These are phyloP conservation scores for Trematosphaeria pertusa DNA, from an alignment of 2,329 filamentous ascomycete genomes.

Conservation along the genomic window DNA sequence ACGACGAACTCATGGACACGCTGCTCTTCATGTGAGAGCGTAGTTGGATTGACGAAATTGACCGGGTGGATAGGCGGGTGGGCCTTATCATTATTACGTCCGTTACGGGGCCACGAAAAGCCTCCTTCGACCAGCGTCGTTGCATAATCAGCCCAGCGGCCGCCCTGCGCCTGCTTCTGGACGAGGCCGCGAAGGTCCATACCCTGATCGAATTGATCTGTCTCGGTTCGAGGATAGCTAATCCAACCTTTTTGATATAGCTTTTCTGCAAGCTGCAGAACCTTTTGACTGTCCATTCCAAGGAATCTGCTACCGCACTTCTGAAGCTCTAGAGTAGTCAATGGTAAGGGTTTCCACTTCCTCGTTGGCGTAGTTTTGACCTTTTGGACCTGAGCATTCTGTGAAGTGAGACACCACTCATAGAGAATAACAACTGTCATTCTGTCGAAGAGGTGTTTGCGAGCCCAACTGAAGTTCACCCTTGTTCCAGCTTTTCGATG, in stretches of 20 bases:
- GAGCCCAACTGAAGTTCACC: slow-evolving; percentile 80
- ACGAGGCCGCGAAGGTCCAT: slow-evolving; percentile 81
- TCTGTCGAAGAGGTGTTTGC: slow-evolving; percentile 82
- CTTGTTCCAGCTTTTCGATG: slow-evolving; percentile 76
- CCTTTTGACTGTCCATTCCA: slow-evolving; percentile 81
- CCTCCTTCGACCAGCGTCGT: slow-evolving; percentile 72
- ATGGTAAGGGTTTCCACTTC: slow-evolving; percentile 86
- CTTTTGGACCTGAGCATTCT: slow-evolving; percentile 74
- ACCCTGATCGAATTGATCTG: slow-evolving; percentile 85
- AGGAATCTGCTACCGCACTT: slow-evolving; percentile 88
- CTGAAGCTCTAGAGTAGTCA: slow-evolving; percentile 92
- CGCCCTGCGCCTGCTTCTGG: slow-evolving; percentile 78
- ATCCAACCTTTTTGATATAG: slow-evolving; percentile 93
- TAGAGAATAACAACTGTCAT: slow-evolving; percentile 80
- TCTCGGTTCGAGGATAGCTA: slow-evolving; percentile 93
- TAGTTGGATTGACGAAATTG: slow-evolving; percentile 69
- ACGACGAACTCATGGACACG: slow-evolving; percentile 88
- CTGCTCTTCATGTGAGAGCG: slow-evolving; percentile 69
- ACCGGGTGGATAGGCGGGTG: slow-evolving; percentile 95
- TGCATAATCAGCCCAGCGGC: slow-evolving; percentile 78
- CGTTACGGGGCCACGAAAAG: slow-evolving; percentile 79
- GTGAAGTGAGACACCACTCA: slow-evolving; percentile 79
- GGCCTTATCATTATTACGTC: slow-evolving; percentile 87
- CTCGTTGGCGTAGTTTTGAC: slow-evolving; percentile 87
- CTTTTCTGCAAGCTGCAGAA: slow-evolving; percentile 81